phyloP scores from a whole-genome alignment of 2,329 filamentous ascomycete genomes.

The Beauveria brongniartii region DNA sequence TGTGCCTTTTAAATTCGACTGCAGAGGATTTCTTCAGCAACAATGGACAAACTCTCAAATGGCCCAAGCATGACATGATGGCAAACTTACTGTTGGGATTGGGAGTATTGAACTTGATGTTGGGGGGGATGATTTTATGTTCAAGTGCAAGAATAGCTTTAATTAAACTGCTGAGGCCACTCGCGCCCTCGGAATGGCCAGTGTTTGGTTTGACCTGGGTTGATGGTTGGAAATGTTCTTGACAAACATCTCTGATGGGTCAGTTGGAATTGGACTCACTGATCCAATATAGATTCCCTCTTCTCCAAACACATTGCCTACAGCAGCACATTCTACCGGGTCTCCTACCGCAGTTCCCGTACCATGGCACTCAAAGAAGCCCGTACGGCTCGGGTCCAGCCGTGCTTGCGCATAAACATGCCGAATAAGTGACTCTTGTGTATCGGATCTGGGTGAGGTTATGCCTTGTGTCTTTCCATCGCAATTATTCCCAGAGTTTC shows the following conservation, averaged over 20 bases:
- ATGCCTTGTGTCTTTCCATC: neutral
- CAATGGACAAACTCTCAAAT: no score
- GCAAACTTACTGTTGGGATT: neutral
- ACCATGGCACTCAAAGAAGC: slow-evolving; percentile 24
- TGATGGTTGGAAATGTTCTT: no score
- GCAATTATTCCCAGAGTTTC: neutral
- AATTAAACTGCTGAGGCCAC: slow-evolving; percentile 15
- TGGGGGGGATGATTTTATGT: neutral
- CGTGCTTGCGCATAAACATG: slow-evolving; percentile 12
- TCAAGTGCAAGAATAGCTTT: slow-evolving; percentile 12
- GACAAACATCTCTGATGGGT: no score
- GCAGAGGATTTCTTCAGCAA: neutral
- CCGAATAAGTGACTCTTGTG: neutral
- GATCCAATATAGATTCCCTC: slow-evolving; percentile 10
- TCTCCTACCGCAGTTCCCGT: slow-evolving; percentile 15
- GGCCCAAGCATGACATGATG: no score
- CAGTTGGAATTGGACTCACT: no score
- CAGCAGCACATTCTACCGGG: slow-evolving; percentile 12
- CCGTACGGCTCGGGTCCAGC: slow-evolving; percentile 25
- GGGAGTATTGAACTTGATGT: neutral
- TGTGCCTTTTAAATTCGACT: neutral
- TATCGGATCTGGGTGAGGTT: neutral
- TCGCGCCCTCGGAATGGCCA: slow-evolving; percentile 16
- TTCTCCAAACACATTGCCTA: neutral
- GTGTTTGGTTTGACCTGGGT: slow-evolving; percentile 15